Evolutionary conservation across 306 rosid genomes (phyloP).

Genomic region (Casuarina cunninghamiana): DNA sequence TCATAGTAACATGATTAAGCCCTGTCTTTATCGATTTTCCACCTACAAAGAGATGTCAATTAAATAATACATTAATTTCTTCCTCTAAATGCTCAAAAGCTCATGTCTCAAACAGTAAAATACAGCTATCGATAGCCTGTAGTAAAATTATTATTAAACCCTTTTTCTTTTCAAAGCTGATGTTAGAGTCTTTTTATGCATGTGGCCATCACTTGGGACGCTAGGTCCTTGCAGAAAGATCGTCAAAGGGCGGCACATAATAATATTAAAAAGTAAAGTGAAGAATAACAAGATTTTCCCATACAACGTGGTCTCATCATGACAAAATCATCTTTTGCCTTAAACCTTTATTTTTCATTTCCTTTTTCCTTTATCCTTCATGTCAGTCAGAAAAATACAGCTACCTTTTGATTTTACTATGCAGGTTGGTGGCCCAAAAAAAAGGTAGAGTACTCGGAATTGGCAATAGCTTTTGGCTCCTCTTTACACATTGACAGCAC

Average conservation of each 20-base stretch:
- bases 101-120: too few species aligned
- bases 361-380: not conserved
- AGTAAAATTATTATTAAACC: too few species aligned
- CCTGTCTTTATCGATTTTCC: too few species aligned
- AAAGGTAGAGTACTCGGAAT: constrained; percentile 1
- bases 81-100: too few species aligned
- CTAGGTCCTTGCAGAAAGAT: not conserved
- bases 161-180: too few species aligned
- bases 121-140: too few species aligned
- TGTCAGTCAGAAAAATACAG: not conserved
- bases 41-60: too few species aligned
- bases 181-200: too few species aligned
- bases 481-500: not conserved
- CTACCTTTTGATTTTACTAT: not conserved
- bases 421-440: not conserved
- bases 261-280: not conserved
- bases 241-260: not conserved
- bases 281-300: not conserved
- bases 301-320: constrained; percentile 18
- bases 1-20: too few species aligned
- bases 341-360: not conserved
- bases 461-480: constrained; percentile 2
- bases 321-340: constrained; percentile 13
- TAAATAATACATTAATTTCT: too few species aligned
- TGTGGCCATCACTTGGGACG: too few species aligned